phyloP scores from a whole-genome alignment of 176 grass and related monocot species.

The Musa itinerans region DNA sequence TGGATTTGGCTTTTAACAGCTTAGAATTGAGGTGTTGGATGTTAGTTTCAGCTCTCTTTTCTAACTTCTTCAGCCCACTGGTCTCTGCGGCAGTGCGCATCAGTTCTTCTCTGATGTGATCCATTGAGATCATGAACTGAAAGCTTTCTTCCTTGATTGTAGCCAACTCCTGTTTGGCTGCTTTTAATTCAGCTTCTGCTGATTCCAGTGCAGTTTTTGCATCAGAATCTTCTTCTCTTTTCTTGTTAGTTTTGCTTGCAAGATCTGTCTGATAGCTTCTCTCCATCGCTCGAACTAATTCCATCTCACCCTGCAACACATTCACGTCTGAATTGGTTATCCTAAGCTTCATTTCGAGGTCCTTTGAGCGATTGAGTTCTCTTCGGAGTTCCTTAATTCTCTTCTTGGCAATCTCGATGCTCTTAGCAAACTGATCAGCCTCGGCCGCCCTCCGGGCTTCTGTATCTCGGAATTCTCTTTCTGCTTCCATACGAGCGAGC shows the following conservation, averaged over 20 bases:
- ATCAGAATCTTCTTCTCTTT: conserved; percentile 20
- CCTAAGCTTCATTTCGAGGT: conserved; percentile 51
- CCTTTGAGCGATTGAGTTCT: conserved; percentile 32
- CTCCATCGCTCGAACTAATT: conserved; percentile 77
- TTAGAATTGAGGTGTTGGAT: conserved; percentile 74
- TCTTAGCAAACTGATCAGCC: conserved; percentile 30
- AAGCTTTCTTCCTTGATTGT: conserved; percentile 51
- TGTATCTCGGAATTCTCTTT: conserved; percentile 62
- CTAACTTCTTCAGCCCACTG: conserved; percentile 34
- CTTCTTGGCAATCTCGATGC: conserved; percentile 41
- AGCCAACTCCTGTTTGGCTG: conserved; percentile 57
- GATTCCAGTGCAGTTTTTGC: conserved; percentile 27
- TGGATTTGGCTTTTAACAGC: conserved; percentile 59
- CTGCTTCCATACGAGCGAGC: conserved; percentile 90
- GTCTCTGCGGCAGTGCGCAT: conserved; percentile 37
- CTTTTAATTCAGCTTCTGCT: conserved; percentile 36
- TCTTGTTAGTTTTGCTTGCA: conserved; percentile 12
- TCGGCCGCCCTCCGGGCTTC: conserved; percentile 42
- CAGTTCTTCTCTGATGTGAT: conserved; percentile 52
- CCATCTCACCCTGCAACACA: conserved; percentile 72
- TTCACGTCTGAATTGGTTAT: conserved; percentile 53
- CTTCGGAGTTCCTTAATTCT: conserved; percentile 33
- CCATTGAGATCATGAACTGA: conserved; percentile 86
- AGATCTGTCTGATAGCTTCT: conserved; percentile 19
- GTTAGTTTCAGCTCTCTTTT: conserved; percentile 40